These are phyloP conservation scores for Penicillium sp. DNA, from an alignment of 2,329 filamentous ascomycete genomes.

Conservation along the genomic window DNA sequence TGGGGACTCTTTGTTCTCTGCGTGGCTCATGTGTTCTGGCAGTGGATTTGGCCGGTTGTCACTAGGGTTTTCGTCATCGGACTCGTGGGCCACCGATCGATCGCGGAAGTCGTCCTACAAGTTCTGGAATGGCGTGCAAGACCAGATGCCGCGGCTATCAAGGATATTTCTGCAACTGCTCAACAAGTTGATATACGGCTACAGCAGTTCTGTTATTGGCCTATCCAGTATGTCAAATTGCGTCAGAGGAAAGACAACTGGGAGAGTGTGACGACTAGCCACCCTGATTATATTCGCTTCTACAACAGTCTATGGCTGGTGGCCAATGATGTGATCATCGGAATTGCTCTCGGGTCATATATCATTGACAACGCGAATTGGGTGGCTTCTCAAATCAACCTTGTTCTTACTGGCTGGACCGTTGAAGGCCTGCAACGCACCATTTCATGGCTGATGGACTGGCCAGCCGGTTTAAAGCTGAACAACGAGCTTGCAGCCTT, in stretches of 20 bases:
- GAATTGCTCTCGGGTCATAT: conserved; percentile 91
- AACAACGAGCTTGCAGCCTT: conserved; percentile 94
- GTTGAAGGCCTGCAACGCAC: conserved; percentile 83
- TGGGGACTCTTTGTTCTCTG: conserved; percentile 70
- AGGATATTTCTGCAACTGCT: conserved; percentile 93
- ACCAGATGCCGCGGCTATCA: conserved; percentile 77
- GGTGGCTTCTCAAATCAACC: conserved; percentile 77
- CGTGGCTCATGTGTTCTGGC: conserved; percentile 67
- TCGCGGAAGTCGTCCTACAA: conserved; percentile 74
- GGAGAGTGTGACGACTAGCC: conserved; percentile 91
- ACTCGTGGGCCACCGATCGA: conserved; percentile 74
- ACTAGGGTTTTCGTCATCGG: conserved; percentile 71
- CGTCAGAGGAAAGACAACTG: conserved; percentile 87
- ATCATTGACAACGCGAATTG: conserved; percentile 91
- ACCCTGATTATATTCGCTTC: conserved; percentile 97
- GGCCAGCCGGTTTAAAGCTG: conserved; percentile 90
- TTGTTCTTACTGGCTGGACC: conserved; percentile 74
- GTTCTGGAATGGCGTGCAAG: conserved; percentile 82
- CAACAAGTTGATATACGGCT: conserved; percentile 96
- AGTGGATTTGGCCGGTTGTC: conserved; percentile 76
- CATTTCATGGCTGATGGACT: conserved; percentile 94
- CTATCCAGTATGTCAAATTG: conserved; percentile 89
- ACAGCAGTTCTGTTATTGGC: conserved; percentile 99
- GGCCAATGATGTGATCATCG: conserved; percentile 97
- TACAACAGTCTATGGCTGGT: conserved; percentile 99